phyloP scores from a whole-genome alignment of 345 rosid species.

The Jatropha curcas region DNA sequence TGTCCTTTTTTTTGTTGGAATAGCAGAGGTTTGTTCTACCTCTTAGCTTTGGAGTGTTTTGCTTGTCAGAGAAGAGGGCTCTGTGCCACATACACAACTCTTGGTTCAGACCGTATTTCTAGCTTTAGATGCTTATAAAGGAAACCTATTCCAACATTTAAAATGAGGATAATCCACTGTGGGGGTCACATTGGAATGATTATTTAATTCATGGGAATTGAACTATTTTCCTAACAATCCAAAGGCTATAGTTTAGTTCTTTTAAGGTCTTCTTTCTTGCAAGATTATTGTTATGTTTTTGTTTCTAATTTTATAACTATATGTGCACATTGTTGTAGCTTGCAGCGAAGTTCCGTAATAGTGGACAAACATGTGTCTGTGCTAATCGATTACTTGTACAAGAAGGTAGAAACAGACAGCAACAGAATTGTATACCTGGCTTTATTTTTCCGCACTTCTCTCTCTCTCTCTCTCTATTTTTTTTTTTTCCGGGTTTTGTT shows the following conservation, averaged over 20 bases:
- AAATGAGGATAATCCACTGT: background rate
- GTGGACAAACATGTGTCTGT: constrained; percentile 98
- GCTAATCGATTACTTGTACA: constrained; percentile 90
- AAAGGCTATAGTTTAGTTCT: constrained; percentile 1
- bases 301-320: background rate
- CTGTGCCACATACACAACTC: background rate
- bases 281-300: background rate
- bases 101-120: background rate
- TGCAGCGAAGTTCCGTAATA: constrained; percentile 91
- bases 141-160: background rate
- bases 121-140: background rate
- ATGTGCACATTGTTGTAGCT: constrained; percentile 52
- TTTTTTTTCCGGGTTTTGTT: too few relatives aligned
- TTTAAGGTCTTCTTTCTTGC: background rate
- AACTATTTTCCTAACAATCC: background rate
- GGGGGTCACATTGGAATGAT: background rate
- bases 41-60: background rate
- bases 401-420: constrained; percentile 62
- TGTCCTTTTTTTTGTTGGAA: background rate
- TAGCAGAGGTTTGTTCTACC: background rate
- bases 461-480: too few relatives aligned
- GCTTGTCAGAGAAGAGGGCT: background rate
- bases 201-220: background rate
- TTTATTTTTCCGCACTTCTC: background rate
- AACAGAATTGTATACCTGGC: background rate